phyloP scores from a whole-genome alignment of 768 basidiomycete genomes.

The Sarcodon sp. region DNA sequence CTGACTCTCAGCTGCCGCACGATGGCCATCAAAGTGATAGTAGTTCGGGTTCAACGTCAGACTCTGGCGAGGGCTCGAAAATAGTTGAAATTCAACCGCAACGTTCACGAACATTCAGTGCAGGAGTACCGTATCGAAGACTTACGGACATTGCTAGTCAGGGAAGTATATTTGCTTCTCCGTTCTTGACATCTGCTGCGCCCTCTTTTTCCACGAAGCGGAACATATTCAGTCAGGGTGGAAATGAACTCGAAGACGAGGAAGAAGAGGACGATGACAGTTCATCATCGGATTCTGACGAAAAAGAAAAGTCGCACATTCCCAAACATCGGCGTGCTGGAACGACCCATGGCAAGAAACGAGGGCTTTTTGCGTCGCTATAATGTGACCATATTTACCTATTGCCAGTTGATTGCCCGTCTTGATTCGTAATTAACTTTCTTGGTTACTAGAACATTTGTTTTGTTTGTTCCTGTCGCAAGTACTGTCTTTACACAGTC shows the following conservation, averaged over 20 bases:
- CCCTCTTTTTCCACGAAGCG: not conserved
- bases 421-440: no score
- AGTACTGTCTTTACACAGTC: no score
- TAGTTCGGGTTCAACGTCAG: not conserved
- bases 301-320: not conserved
- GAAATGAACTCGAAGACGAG: not conserved
- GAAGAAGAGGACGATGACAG: not conserved
- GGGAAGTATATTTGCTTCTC: not conserved
- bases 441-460: no score
- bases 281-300: not conserved
- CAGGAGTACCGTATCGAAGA: not conserved
- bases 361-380: no score
- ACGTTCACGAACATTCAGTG: not conserved
- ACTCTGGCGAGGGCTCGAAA: not conserved
- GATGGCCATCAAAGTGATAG: not conserved
- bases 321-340: not conserved
- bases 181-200: not conserved
- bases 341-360: not conserved
- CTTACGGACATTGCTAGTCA: not conserved
- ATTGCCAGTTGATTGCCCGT: no score
- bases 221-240: not conserved
- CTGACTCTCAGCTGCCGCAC: slow-evolving; percentile 33
- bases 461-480: no score
- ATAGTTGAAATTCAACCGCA: not conserved
- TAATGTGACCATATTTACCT: no score